Evolutionary conservation across 176 grass and related monocot species (phyloP), one percentile per base, ranked within the genome.

Genomic region (Rhipidocladum racemiflorum): DNA sequence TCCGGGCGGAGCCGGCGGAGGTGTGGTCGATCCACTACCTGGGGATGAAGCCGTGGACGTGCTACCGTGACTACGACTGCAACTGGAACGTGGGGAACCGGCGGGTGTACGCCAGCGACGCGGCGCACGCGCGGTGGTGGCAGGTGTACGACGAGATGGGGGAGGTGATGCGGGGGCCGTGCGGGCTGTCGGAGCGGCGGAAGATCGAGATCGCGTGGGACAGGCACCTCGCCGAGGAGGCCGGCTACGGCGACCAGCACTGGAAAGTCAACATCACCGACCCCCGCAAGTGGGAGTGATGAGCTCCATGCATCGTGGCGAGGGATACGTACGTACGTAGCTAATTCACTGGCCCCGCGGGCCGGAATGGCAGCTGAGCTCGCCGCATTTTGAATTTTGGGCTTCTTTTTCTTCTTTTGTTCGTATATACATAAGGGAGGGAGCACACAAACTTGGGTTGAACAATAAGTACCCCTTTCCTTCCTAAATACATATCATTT

Each of bases 11-110:
- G 1, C 90, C 95, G 49, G 39, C 95, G 7, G 78, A 83, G 90
- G 72, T 95, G 48, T 93, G 92, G 81, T 76, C 88, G 0, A 80
- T 98, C n/a, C 95, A 98, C 75, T 98, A 91, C 82, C 90, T 98
- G 0, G 95, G 95, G 13, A n/a, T 95, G 61, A 98, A 98, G 89
- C 95, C 92, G 0, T 98, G 95, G 95, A 35, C 75, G 86, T 98
- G 95, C 77, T 91, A 93, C 88, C 51, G 92, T 28, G 95, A 95
- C 83, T 93, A 95, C 85, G 95, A 95, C 84, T 98, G 95, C 85
- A 98, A 98, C 87, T 95, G 92, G 95, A 89, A 91, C 87, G 59
- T 89, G 17, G 84, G 12, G 9, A 72, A 90, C 83, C 92, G 91
- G 87, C 46, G 90, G 6, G 84, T 86, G 55, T 98, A 95, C 53